Evolutionary conservation across 2,329 filamentous ascomycete species (phyloP).

Genomic region (Arachnomyces sp.): DNA sequence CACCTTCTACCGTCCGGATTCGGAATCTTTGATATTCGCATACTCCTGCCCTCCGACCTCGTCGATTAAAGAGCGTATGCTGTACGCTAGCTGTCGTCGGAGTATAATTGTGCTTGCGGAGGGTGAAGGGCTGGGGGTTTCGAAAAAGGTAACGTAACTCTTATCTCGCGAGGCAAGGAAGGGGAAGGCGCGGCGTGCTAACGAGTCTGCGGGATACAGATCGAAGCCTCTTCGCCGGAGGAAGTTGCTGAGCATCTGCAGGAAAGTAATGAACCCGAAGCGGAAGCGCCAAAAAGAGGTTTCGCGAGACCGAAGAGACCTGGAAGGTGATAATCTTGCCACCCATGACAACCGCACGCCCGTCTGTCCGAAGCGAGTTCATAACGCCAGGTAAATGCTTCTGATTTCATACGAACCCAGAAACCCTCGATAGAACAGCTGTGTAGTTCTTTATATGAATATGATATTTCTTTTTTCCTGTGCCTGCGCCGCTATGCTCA

Average conservation of each 20-base stretch:
- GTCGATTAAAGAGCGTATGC: conserved; percentile 59
- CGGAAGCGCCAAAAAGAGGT: conserved; percentile 42
- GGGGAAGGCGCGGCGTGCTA: conserved; percentile 2
- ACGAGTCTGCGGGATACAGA: conserved; percentile 20
- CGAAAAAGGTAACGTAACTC: conserved; percentile 43
- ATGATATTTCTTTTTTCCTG: no score
- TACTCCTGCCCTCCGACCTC: conserved; percentile 56
- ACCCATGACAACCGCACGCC: conserved; percentile 7
- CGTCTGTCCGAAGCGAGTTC: no score
- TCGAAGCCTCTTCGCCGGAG: conserved; percentile 53
- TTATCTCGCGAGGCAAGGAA: background rate
- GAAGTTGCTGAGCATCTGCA: conserved; percentile 49
- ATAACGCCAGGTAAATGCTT: no score
- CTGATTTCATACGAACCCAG: no score
- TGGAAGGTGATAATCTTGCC: conserved; percentile 33
- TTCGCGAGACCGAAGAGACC: conserved; percentile 60
- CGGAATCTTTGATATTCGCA: conserved; percentile 49
- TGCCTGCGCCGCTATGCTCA: no score
- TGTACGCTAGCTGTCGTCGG: conserved; percentile 54
- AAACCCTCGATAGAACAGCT: no score
- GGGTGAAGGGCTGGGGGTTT: conserved; percentile 49
- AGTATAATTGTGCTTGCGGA: conserved; percentile 49
- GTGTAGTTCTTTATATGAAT: no score
- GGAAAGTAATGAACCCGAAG: conserved; percentile 45
- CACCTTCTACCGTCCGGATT: conserved; percentile 49